A percentile compares a stretch with the other conserved stretches of the same genome.
Evolutionary conservation across 129 eudicot species (phyloP).

Genomic region (Saposhnikovia divaricata): DNA sequence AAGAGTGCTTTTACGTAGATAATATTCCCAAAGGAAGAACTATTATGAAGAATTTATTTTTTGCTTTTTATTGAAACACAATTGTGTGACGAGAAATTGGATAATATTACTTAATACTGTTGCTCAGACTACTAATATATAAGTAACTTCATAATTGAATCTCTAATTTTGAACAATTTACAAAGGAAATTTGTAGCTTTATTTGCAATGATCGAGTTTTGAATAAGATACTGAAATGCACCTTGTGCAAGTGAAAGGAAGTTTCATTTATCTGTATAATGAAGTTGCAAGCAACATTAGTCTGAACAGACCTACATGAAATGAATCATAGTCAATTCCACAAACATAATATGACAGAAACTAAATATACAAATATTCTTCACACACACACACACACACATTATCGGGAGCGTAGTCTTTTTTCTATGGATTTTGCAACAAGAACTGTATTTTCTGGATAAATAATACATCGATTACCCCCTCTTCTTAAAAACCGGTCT

Average conservation of each 20-base stretch:
- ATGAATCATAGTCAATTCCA: background rate
- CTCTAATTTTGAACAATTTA: background rate
- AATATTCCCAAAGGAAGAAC: background rate
- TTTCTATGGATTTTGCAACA: slow-evolving; percentile 22
- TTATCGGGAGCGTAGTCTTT: slow-evolving; percentile 7
- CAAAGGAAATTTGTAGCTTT: background rate
- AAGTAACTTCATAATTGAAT: too few relatives aligned
- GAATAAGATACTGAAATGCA: background rate
- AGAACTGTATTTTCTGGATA: slow-evolving; percentile 4
- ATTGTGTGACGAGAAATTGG: background rate
- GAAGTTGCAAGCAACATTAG: slow-evolving; percentile 12
- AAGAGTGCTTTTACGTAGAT: background rate
- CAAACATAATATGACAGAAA: background rate
- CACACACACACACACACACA: background rate
- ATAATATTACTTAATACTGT: background rate
- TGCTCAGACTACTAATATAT: too few relatives aligned
- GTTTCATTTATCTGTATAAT: slow-evolving; percentile 20
- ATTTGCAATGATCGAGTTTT: background rate
- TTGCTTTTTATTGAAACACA: background rate
- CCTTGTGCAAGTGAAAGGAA: slow-evolving; percentile 32
- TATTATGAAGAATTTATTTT: background rate
- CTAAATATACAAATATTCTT: background rate
- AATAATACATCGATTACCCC: slow-evolving; percentile 16
- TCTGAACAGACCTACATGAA: slow-evolving; percentile 18
- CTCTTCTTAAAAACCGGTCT: slow-evolving; percentile 9